Evolutionary conservation across 306 rosid genomes (phyloP).

Genomic region (Pyrus pyrifolia): DNA sequence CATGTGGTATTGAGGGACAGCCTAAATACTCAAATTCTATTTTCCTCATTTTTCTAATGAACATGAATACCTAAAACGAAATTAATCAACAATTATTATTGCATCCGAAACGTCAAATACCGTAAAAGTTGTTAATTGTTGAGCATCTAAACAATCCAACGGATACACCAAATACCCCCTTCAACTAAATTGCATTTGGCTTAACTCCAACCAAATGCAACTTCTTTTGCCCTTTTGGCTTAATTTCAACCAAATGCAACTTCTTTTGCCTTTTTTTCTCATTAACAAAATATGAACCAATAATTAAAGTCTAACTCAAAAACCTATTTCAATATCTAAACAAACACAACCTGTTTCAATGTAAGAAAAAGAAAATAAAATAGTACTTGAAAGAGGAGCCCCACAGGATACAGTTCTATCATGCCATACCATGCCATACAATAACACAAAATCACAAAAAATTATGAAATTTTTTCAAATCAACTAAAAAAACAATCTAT

Average conservation of each 20-base stretch:
- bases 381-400: neutral
- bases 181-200: neutral
- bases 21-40: no score
- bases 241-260: neutral
- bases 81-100: no score
- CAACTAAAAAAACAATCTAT: no score
- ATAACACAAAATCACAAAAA: no score
- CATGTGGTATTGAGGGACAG: no score
- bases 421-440: neutral
- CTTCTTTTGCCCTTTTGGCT: neutral
- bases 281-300: no score
- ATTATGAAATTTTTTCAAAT: no score
- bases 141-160: neutral
- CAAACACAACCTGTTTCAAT: neutral
- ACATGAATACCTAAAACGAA: no score
- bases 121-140: neutral
- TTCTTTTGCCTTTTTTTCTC: neutral
- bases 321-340: neutral
- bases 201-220: neutral
- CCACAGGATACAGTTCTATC: neutral
- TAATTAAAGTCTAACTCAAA: no score
- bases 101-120: no score
- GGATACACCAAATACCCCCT: neutral
- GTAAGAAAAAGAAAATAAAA: no score
- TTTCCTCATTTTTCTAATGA: no score